Evolutionary conservation across 1,284 basidiomycete species (phyloP).

Genomic region (Phlebopus sp.): DNA sequence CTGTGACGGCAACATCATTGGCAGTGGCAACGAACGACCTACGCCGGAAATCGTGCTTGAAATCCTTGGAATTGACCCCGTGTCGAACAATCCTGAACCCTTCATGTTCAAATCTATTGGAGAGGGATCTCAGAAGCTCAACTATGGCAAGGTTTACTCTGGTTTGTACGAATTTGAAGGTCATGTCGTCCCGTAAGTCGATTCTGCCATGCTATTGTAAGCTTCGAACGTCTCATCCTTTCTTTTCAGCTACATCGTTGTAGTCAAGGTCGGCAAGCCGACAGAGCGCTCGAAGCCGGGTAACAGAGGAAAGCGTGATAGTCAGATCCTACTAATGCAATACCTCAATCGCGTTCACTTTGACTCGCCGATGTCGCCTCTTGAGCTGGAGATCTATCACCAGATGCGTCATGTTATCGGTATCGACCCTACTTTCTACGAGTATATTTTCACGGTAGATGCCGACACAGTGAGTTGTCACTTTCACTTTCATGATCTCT

Average conservation of each 20-base stretch:
- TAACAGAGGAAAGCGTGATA: conserved; percentile 98
- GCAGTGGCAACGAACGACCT: conserved; percentile 92
- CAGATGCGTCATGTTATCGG: conserved; percentile 89
- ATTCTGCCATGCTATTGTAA: conserved; percentile 1
- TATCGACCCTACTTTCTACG: conserved; percentile 84
- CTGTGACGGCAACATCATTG: conserved; percentile 97
- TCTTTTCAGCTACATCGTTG: conserved; percentile 76
- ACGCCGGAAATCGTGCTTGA: conserved; percentile 93
- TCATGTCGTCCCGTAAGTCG: conserved; percentile 83
- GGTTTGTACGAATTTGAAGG: conserved; percentile 96
- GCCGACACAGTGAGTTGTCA: conserved; percentile 71
- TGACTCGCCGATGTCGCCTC: conserved; percentile 89
- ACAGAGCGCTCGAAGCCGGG: conserved; percentile 93
- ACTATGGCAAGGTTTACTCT: conserved; percentile 96
- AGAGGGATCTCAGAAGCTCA: conserved; percentile 90
- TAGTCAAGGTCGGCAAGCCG: conserved; percentile 97
- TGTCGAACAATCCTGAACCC: conserved; percentile 83
- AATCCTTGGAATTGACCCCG: conserved; percentile 92
- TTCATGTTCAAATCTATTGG: conserved; percentile 93
- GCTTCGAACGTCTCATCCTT: conserved; percentile 2
- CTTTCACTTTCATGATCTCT: not conserved
- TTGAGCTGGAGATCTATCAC: conserved; percentile 84
- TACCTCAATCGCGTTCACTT: conserved; percentile 98
- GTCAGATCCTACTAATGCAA: conserved; percentile 92
- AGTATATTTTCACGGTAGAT: conserved; percentile 82